Base-by-base conservation (phyloP, 805 yeast species). In the Cyberlindnera saturnus region DNA sequence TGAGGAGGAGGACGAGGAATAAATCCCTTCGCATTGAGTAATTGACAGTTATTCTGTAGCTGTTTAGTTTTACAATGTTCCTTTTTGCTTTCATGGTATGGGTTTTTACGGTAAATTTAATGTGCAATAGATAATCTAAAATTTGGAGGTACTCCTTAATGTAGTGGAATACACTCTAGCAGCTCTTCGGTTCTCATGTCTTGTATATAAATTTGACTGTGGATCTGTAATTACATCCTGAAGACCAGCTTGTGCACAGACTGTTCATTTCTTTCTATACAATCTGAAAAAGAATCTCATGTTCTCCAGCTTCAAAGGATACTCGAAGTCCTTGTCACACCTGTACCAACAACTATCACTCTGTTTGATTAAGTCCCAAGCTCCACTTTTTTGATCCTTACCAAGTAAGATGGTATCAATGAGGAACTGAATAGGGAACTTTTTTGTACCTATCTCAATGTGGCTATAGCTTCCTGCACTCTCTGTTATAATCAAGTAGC, bases 1-100 rank as follows among this genome's bases (percentile, higher is more conserved):
- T 64, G 96, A 90, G 66, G 97, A 90, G 67, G 96, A 86, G 70
- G 95, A 85, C 62, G 96, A 87, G 66, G 96, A 89, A 71, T 88
- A 87, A 74, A 66, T 69, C 61, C 51, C 44, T 48, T 31, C 17
- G 29, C 29, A 19, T 26, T 32, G 35, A 41, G 30, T 45, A 46
- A 48, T 51, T 52, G 50, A 45, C 46, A 47, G 41, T 45, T 47
- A 47, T 34, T 36, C 42, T 17, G 8, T 35, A 18, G 20, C 32
- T 46, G 39, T 46, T 44, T 49, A 47, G 46, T 47, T 49, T 47
- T 38, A 43, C 40, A 38, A 26, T 45, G 41, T 29, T 41, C 37
- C 42, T 38, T 40, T 38, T 42, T 43, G 43, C 45, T 41, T 36
- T 45, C 39, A 40, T 47, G 46, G 28, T 47, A 29, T 42, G 49